Base-by-base conservation (phyloP, 495 filamentous ascomycete species). In the Physcia stellaris region DNA sequence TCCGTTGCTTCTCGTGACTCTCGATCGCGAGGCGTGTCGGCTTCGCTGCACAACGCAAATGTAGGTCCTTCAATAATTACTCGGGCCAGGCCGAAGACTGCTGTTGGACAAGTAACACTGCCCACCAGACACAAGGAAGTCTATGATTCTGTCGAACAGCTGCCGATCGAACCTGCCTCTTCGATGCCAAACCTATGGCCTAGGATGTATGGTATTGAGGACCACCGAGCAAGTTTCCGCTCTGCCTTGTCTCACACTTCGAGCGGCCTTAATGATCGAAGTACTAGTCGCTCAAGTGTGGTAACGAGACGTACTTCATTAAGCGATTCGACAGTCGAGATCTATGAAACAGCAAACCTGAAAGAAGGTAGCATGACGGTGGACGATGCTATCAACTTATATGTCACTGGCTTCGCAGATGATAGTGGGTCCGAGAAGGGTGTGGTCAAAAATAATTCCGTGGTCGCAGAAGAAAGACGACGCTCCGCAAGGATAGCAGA, bases 381-480 rank as follows among this genome's bases (percentile, higher is more conserved):
- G 2, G 87, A 96, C 47, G 87, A 94, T 62, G 80, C 84, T 6
- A 90, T 94, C 59, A 83, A 79, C 12, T 86, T 94, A 81, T 94
- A 94, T 53, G 79, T 82, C 39, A 75, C 79, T 46, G 85, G 86
- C 0, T 88, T 90, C 59, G 66, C 66, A 39, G 78, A 82, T 47
- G 71, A 74, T 39, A 59, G 60, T 17, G 62, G 58, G 17, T 42
- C 59, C 9, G 57, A 62, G 20, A 58, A 59, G 18, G 50, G 59
- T 5, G 45, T 36, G 13, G 37, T 41, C 7, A 46, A 37, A 17
- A 22, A 39, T 23, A 41, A 30, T 0, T 42, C 45, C 19, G 22
- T 40, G 21, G 42, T 32, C 32, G 46, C 46, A 20, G 49, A 40
- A 18, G 46, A 52, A 34, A 36, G 35, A n/a, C 40, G 40, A 31